Conservation (phyloP, 192 early-diverging fungal genomes). For the Backusella westeae region DNA sequence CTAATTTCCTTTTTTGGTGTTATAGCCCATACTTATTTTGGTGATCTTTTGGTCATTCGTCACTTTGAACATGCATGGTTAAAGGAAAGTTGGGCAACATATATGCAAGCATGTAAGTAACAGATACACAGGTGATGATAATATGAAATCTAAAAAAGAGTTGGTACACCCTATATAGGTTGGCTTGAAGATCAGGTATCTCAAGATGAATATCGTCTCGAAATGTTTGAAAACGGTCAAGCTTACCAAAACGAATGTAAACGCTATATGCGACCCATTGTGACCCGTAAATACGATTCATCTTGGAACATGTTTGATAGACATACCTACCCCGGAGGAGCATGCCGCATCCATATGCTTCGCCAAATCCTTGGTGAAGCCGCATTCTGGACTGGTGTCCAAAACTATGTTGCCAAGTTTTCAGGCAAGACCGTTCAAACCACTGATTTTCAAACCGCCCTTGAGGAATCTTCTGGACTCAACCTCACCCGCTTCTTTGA, state of each 20-base stretch:
- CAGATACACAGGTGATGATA: neutral
- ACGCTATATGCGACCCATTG: conserved; percentile 43
- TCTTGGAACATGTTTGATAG: conserved; percentile 54
- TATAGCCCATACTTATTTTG: conserved; percentile 50
- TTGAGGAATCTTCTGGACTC: conserved; percentile 51
- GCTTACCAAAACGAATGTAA: conserved; percentile 22
- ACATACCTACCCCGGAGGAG: conserved; percentile 55
- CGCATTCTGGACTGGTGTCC: conserved; percentile 48
- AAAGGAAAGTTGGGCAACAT: conserved; percentile 59
- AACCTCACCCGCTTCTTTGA: conserved; percentile 63
- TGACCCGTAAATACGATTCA: conserved; percentile 44
- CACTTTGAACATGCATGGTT: conserved; percentile 62
- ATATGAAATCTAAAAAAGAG: neutral
- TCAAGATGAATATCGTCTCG: conserved; percentile 36
- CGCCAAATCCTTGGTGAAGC: conserved; percentile 43
- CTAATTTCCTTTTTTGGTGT: neutral
- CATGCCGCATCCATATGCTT: conserved; percentile 52
- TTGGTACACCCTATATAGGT: neutral
- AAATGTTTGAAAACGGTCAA: conserved; percentile 31
- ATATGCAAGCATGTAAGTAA: conserved; percentile 34
- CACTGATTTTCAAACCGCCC: conserved; percentile 47
- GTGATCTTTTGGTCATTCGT: conserved; percentile 52
- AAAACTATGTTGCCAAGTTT: conserved; percentile 41
- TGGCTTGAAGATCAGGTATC: conserved; percentile 36
- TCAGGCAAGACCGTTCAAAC: conserved; percentile 45